Base-by-base conservation (phyloP, 2,329 filamentous ascomycete species). In the Hypoxylon sp. region DNA sequence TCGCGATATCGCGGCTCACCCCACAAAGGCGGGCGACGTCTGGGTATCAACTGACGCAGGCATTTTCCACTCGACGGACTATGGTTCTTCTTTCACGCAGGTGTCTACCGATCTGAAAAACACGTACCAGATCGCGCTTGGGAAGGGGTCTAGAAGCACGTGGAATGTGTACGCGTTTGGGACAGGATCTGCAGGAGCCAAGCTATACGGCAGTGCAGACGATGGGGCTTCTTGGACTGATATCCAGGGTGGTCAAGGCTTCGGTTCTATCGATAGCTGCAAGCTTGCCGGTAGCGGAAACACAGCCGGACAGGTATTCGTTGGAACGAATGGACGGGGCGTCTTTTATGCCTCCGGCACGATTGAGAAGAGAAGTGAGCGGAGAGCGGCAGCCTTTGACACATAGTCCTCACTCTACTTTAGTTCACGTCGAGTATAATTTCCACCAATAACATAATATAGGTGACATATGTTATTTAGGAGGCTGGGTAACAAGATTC, bases 11-110 rank as follows among this genome's bases (percentile, higher is more conserved):
- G 86, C 85, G 14, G 82, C 82, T 0, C 83, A 90, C 68, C 88
- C 89, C 0, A 82, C 84, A 5, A 81, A 82, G 10, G 86, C 87
- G 0, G 90, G 91, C 11, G 86, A 89, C 52, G 83, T 92, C 52
- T 87, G 84, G 77, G 86, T 86, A 1, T 87, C 86, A 0, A 88
- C 87, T 0, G 81, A 88, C 58, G 78, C 73, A 0, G 87, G 87
- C 5, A 76, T 90, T 52, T 88, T 86, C 78, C 83, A 83, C 70
- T 87, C 84, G 9, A 84, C 82, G 5, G 76, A 89, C 74, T 87
- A 79, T 37, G 87, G 86, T 4, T 74, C 76, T 3, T 81, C 81
- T 1, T 88, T 88, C 70, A 79, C 81, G 0, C 75, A 81, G 26
- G 72, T 82, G 0, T 79, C 80, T 4, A 72, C 76, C 0, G 68